Evolutionary conservation across 495 filamentous ascomycete genomes (phyloP).

Genomic region (Penicillium maclennaniae): DNA sequence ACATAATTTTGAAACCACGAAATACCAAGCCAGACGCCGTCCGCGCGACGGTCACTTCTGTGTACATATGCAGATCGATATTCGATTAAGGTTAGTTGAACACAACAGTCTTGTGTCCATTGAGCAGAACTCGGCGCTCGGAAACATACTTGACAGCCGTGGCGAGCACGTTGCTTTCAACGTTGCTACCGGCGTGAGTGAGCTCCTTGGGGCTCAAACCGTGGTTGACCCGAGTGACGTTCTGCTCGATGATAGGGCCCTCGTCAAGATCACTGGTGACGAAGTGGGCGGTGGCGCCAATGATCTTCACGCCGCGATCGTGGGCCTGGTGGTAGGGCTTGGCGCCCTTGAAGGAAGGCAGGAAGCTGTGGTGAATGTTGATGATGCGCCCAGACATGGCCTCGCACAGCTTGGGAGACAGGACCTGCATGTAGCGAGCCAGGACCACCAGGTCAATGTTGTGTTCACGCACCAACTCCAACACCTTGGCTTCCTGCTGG

Average conservation of each 20-base stretch:
- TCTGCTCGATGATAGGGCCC: conserved; percentile 77
- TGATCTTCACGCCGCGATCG: conserved; percentile 75
- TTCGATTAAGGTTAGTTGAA: conserved; percentile 44
- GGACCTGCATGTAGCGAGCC: conserved; percentile 82
- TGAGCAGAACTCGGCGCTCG: conserved; percentile 66
- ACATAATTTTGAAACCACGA: background rate
- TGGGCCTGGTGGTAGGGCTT: conserved; percentile 80
- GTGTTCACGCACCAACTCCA: conserved; percentile 60
- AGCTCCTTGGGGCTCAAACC: conserved; percentile 65
- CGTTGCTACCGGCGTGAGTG: conserved; percentile 68
- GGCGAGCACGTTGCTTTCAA: conserved; percentile 69
- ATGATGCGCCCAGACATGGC: conserved; percentile 72
- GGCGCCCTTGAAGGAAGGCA: conserved; percentile 76
- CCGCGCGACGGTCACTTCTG: background rate
- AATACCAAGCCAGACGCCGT: background rate
- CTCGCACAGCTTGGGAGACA: conserved; percentile 63
- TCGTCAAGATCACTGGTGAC: conserved; percentile 74
- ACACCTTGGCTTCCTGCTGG: conserved; percentile 60
- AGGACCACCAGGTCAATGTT: conserved; percentile 69
- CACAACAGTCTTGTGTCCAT: conserved; percentile 70
- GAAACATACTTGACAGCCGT: conserved; percentile 70
- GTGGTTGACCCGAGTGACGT: conserved; percentile 65
- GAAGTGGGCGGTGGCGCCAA: conserved; percentile 73
- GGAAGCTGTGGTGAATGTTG: conserved; percentile 79
- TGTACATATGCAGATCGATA: background rate